phyloP scores from a whole-genome alignment of 2,329 filamentous ascomycete genomes.

The Aspergillus pseudotamarii region DNA sequence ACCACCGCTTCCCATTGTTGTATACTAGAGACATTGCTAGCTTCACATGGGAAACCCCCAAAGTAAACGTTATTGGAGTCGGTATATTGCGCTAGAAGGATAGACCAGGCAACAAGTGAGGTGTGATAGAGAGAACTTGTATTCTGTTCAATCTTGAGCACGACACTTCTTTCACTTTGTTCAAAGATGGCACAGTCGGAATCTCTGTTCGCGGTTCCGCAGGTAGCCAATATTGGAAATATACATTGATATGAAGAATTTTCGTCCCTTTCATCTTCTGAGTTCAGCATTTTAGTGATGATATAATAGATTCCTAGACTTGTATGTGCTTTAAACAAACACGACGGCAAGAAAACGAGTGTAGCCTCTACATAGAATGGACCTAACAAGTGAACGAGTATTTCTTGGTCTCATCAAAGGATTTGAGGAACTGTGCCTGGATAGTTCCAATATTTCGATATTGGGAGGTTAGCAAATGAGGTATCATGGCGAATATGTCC shows the following conservation, averaged over 20 bases:
- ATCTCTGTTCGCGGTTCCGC: background rate
- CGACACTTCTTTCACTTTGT: background rate
- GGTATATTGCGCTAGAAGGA: background rate
- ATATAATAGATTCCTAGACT: background rate
- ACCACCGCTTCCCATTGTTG: background rate
- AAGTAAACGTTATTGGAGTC: background rate
- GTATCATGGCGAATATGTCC: background rate
- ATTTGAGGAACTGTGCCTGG: background rate
- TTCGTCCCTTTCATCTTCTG: background rate
- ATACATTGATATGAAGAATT: too few species aligned
- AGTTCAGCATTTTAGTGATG: background rate
- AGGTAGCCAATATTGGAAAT: too few species aligned
- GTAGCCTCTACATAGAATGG: background rate
- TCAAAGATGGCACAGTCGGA: background rate
- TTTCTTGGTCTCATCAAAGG: background rate
- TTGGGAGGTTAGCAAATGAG: background rate
- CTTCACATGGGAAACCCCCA: background rate
- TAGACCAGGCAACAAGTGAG: background rate
- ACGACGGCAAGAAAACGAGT: background rate
- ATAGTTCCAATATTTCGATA: background rate
- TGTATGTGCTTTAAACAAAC: background rate
- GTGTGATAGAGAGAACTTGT: background rate
- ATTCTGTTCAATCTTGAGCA: background rate
- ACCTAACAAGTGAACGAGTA: background rate
- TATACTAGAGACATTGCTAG: background rate